A percentile compares a stretch with the other conserved stretches of the same genome.
Evolutionary conservation across 805 yeast genomes (phyloP).

Genomic region (Ogataea polymorpha): DNA sequence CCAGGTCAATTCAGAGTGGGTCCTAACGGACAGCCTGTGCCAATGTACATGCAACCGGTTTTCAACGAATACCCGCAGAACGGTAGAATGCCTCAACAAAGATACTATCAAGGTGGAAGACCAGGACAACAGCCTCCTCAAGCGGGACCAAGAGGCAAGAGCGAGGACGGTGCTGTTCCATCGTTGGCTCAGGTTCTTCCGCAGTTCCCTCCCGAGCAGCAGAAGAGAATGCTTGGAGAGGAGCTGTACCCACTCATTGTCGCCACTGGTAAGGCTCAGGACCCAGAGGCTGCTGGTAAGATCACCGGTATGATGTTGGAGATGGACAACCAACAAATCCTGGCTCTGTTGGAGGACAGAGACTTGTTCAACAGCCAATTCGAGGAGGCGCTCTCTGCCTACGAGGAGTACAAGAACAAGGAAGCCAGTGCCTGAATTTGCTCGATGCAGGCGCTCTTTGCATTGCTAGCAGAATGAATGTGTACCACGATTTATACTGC

Average conservation of each 20-base stretch:
- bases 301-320: conserved; percentile 98
- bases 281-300: conserved; percentile 95
- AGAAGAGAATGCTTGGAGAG: conserved; percentile 97
- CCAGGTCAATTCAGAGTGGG: conserved; percentile 63
- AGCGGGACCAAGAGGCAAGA: conserved; percentile 25
- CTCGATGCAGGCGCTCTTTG: conserved; percentile 3
- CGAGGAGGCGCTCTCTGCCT: conserved; percentile 92
- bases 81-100: conserved; percentile 44
- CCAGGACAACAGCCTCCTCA: conserved; percentile 22
- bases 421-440: conserved; percentile 17
- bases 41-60: conserved; percentile 83
- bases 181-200: conserved; percentile 60
- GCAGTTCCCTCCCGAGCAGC: conserved; percentile 78
- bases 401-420: conserved; percentile 79
- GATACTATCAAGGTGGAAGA: conserved; percentile 46
- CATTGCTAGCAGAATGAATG: conserved; percentile 9
- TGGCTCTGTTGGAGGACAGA: conserved; percentile 86
- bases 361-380: conserved; percentile 86
- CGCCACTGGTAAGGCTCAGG: conserved; percentile 81
- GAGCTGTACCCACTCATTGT: conserved; percentile 91
- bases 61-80: conserved; percentile 63
- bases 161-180: conserved; percentile 31
- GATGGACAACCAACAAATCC: conserved; percentile 86
- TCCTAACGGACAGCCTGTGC: conserved; percentile 81
- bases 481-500: conserved; percentile 6